A percentile compares a stretch with the other conserved stretches of the same genome.
Evolutionary conservation across 1,284 basidiomycete genomes (phyloP).

Genomic region (Rhodotorula sp.): DNA sequence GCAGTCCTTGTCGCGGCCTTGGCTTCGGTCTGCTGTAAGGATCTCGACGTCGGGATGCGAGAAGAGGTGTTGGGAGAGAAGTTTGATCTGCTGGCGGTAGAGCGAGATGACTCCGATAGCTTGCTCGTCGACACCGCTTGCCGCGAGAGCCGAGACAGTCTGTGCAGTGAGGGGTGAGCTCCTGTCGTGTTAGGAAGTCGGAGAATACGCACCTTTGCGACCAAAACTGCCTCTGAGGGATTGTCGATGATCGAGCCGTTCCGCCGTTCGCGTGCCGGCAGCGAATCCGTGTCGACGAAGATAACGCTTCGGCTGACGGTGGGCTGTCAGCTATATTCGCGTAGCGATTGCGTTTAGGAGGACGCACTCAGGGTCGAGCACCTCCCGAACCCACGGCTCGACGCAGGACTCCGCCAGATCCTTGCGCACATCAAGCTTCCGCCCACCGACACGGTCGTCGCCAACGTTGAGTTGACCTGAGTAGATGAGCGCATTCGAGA

Average conservation of each 20-base stretch:
- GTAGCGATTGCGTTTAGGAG: not conserved
- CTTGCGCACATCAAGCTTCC: slow-evolving; percentile 58
- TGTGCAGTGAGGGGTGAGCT: slow-evolving; percentile 57
- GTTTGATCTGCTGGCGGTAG: slow-evolving; percentile 93
- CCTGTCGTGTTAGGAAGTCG: too few species aligned
- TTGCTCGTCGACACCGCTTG: slow-evolving; percentile 63
- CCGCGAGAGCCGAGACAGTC: slow-evolving; percentile 64
- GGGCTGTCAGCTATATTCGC: slow-evolving; percentile 10
- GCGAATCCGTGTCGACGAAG: slow-evolving; percentile 85
- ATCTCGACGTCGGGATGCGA: slow-evolving; percentile 69
- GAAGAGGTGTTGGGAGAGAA: slow-evolving; percentile 62
- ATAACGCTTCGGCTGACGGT: slow-evolving; percentile 69
- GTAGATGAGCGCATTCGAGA: slow-evolving; percentile 90
- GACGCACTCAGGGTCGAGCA: slow-evolving; percentile 65
- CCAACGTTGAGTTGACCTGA: slow-evolving; percentile 75
- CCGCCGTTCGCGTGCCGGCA: slow-evolving; percentile 75
- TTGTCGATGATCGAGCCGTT: slow-evolving; percentile 88
- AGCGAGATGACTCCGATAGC: slow-evolving; percentile 87
- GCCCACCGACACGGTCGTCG: slow-evolving; percentile 65
- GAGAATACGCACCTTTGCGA: slow-evolving; percentile 49
- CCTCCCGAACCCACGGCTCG: slow-evolving; percentile 64
- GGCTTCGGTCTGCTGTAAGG: slow-evolving; percentile 89
- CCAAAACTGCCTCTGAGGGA: slow-evolving; percentile 65
- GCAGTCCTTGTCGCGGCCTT: slow-evolving; percentile 94
- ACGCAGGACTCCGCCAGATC: not conserved